A percentile compares a stretch with the other conserved stretches of the same genome.
Conservation (phyloP, 73 alveolate genomes). For the Paramecium primaurelia region DNA sequence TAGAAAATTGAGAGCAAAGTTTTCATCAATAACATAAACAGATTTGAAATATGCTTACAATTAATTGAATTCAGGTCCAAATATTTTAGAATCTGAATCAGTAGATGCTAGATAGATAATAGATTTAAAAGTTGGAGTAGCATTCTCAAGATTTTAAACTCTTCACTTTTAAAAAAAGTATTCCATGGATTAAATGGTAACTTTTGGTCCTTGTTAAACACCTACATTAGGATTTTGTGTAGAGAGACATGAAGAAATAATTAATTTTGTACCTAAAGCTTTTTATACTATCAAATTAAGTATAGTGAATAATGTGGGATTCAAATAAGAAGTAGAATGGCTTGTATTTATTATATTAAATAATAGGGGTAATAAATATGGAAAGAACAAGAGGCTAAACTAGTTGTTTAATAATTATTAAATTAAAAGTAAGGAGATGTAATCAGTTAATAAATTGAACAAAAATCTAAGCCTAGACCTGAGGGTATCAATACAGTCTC, state of each 20-base stretch:
- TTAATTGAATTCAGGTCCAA: conserved; percentile 78
- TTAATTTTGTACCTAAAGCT: conserved; percentile 93
- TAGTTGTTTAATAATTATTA: neutral
- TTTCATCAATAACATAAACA: conserved; percentile 87
- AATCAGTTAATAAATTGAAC: conserved; percentile 56
- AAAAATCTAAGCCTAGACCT: conserved; percentile 82
- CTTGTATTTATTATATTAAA: neutral
- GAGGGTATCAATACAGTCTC: conserved; percentile 95
- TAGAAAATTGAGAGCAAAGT: conserved; percentile 89
- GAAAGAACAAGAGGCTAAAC: conserved; percentile 62
- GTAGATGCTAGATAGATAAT: conserved; percentile 98
- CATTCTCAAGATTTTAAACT: conserved; percentile 98
- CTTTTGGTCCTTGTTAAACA: conserved; percentile 99
- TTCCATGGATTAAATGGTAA: conserved; percentile 74
- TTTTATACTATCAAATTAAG: conserved; percentile 75
- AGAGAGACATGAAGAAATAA: conserved; percentile 95
- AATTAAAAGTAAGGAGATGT: conserved; percentile 53
- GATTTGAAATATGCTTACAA: conserved; percentile 90
- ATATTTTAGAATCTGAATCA: conserved; percentile 84
- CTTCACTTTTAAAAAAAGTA: conserved; percentile 81
- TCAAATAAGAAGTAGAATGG: conserved; percentile 68
- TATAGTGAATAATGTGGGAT: neutral
- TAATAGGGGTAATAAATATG: conserved; percentile 57
- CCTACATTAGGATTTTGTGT: conserved; percentile 99
- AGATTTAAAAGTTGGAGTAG: conserved; percentile 98